Conservation (phyloP, 2,329 filamentous ascomycete genomes). For the Huntiella abstrusa region DNA sequence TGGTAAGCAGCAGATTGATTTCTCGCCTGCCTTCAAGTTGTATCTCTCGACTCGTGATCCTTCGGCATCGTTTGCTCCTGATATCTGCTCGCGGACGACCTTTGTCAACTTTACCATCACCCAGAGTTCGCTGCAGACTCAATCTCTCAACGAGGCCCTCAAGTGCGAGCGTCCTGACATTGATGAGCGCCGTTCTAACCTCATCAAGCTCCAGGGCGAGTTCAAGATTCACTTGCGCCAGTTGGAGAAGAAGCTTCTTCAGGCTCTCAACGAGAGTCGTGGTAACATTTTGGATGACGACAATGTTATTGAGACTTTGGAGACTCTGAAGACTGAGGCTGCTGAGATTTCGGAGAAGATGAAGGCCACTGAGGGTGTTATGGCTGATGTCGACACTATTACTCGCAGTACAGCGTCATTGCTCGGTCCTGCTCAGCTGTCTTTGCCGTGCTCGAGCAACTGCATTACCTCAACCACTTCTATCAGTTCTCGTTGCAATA, state of each 20-base stretch:
- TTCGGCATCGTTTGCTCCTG: slow-evolving; percentile 84
- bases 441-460: slow-evolving; percentile 87
- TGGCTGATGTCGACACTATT: slow-evolving; percentile 93
- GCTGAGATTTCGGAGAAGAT: slow-evolving; percentile 94
- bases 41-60: slow-evolving; percentile 92
- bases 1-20: slow-evolving; percentile 97
- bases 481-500: slow-evolving; percentile 99
- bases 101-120: slow-evolving; percentile 99
- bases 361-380: slow-evolving; percentile 88
- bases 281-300: slow-evolving; percentile 98
- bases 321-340: slow-evolving; percentile 94
- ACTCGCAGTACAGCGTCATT: slow-evolving; percentile 89
- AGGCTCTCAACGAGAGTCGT: slow-evolving; percentile 90
- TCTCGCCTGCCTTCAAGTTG: slow-evolving; percentile 88
- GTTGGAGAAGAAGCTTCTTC: slow-evolving; percentile 80
- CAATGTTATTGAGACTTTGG: slow-evolving; percentile 91
- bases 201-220: slow-evolving; percentile 97
- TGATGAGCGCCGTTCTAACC: slow-evolving; percentile 84
- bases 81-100: slow-evolving; percentile 94
- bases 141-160: slow-evolving; percentile 90
- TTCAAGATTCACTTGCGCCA: slow-evolving; percentile 97
- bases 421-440: slow-evolving; percentile 91
- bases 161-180: slow-evolving; percentile 96
- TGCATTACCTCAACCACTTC: slow-evolving; percentile 97
- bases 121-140: slow-evolving; percentile 93